Evolutionary conservation across 2,329 filamentous ascomycete genomes (phyloP).

Genomic region (Scedosporium aurantiacum): DNA sequence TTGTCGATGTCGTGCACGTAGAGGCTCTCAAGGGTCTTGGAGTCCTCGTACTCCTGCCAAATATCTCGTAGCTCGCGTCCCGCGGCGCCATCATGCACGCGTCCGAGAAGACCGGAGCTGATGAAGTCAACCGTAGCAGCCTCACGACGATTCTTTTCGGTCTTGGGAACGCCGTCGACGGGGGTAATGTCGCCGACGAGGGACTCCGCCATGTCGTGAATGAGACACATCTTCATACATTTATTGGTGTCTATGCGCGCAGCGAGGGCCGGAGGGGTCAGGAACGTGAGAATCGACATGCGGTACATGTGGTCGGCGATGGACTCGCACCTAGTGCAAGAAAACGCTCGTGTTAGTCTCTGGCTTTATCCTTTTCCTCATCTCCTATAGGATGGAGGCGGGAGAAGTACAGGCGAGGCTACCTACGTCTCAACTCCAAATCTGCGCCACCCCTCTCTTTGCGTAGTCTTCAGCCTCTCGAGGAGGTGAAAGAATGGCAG

Average conservation of each 20-base stretch:
- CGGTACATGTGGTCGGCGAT: conserved; percentile 99
- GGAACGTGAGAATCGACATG: conserved; percentile 93
- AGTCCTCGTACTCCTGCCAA: conserved; percentile 95
- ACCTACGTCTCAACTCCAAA: conserved; percentile 59
- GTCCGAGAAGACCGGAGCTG: conserved; percentile 58
- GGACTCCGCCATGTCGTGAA: conserved; percentile 96
- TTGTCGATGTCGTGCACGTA: conserved; percentile 98
- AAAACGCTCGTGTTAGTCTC: background rate
- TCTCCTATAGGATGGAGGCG: too few species aligned
- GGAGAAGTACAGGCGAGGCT: background rate
- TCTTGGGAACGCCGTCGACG: conserved; percentile 72
- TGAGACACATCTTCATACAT: conserved; percentile 89
- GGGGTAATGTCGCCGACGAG: conserved; percentile 96
- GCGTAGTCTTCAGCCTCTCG: conserved; percentile 88
- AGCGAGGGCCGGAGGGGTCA: conserved; percentile 67
- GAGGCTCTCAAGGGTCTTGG: conserved; percentile 67
- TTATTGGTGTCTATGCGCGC: conserved; percentile 62
- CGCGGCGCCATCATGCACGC: conserved; percentile 57
- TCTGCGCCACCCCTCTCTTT: conserved; percentile 89
- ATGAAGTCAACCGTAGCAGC: conserved; percentile 88
- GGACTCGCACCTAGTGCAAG: conserved; percentile 57
- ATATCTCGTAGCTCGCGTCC: conserved; percentile 64
- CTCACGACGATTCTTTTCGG: conserved; percentile 83
- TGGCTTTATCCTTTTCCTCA: background rate
- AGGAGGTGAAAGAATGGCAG: conserved; percentile 91